These are phyloP conservation scores for Cyclocybe cylindracea DNA, from an alignment of 768 basidiomycete genomes.

Conservation along the genomic window DNA sequence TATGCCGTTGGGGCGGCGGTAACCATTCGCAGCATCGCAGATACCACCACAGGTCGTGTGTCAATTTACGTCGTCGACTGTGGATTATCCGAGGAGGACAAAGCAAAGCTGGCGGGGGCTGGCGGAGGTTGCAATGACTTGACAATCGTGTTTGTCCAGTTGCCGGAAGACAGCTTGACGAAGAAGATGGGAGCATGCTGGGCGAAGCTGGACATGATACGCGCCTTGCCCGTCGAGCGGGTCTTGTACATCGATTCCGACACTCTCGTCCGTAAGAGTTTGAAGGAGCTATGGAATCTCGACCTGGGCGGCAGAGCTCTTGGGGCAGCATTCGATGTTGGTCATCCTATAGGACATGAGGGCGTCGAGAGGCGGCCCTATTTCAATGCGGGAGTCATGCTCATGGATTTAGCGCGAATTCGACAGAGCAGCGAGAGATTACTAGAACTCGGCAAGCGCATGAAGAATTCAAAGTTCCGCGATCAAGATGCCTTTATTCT, in stretches of 20 bases:
- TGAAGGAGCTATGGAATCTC: conserved; percentile 44
- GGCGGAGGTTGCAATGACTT: conserved; percentile 25
- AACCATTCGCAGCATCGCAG: conserved; percentile 41
- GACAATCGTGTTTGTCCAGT: conserved; percentile 43
- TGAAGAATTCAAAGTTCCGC: conserved; percentile 29
- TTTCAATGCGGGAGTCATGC: conserved; percentile 58
- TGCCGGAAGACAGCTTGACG: conserved; percentile 31
- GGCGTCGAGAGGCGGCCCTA: conserved; percentile 34
- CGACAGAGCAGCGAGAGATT: conserved; percentile 29
- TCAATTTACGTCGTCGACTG: conserved; percentile 53
- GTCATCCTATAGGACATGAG: conserved; percentile 48
- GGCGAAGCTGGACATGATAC: conserved; percentile 53
- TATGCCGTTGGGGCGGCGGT: conserved; percentile 53
- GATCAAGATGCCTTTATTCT: conserved; percentile 57
- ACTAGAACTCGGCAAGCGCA: conserved; percentile 19
- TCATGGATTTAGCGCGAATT: conserved; percentile 46
- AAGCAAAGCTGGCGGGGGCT: conserved; percentile 28
- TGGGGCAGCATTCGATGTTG: conserved; percentile 50
- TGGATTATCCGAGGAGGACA: conserved; percentile 39
- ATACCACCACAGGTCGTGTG: conserved; percentile 36
- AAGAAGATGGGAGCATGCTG: conserved; percentile 34
- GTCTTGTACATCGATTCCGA: conserved; percentile 58
- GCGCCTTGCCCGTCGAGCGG: conserved; percentile 47
- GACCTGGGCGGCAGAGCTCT: conserved; percentile 42
- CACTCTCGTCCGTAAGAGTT: conserved; percentile 40